Conservation (phyloP, 2,329 filamentous ascomycete genomes). For the Calonectria hawksworthii region DNA sequence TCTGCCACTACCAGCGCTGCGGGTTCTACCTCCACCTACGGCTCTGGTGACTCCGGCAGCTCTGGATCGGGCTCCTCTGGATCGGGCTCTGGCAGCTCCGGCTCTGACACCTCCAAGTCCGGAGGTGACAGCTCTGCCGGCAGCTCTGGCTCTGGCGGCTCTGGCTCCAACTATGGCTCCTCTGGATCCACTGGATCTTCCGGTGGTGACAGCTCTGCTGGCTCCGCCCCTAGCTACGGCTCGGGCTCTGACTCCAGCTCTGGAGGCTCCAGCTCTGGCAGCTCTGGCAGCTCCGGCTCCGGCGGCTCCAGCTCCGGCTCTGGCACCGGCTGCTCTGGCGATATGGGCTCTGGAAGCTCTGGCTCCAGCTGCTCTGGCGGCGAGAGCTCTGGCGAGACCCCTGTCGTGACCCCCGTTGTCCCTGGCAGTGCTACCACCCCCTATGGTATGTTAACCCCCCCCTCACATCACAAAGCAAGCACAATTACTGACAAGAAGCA, state of each 20-base stretch:
- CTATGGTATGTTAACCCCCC: conserved; percentile 17
- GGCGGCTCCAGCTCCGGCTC: not conserved
- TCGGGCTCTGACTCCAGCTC: not conserved
- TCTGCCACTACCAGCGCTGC: not conserved
- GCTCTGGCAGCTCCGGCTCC: not conserved
- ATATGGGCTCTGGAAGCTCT: not conserved
- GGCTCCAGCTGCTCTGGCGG: not conserved
- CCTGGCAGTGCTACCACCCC: conserved; percentile 24
- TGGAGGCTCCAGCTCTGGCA: not conserved
- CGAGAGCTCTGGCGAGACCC: not conserved
- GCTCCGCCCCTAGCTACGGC: not conserved
- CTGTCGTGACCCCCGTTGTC: not conserved
- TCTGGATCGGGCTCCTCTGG: not conserved
- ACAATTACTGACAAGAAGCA: conserved; percentile 17
- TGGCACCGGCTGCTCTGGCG: not conserved
- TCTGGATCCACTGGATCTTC: not conserved
- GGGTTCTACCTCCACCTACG: not conserved
- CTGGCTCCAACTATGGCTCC: not conserved
- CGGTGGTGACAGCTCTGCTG: not conserved
- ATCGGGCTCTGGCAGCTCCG: too few relatives aligned
- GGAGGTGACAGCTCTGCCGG: too few relatives aligned
- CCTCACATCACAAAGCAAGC: not conserved
- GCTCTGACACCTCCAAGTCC: too few relatives aligned
- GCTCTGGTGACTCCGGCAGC: not conserved
- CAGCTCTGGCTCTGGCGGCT: not conserved